Conservation (phyloP, 2,329 filamentous ascomycete species). For the Biscogniauxia sp. region DNA sequence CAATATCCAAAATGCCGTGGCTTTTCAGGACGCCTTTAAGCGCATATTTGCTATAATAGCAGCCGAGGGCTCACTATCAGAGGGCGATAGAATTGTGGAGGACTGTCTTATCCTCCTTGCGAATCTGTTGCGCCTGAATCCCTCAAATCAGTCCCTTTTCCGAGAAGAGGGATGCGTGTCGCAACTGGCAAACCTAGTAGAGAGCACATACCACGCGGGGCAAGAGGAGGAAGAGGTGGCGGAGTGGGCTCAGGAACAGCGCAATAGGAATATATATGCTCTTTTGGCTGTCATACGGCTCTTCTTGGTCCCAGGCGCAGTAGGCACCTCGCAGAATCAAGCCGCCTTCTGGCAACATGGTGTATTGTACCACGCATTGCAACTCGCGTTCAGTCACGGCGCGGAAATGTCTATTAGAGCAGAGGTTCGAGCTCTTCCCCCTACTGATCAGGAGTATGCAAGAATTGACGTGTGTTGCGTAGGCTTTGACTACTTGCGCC, state of each 20-base stretch:
- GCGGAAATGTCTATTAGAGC: constrained; percentile 77
- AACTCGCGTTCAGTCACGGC: constrained; percentile 73
- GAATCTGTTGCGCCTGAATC: constrained; percentile 82
- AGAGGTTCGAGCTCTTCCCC: constrained; percentile 47
- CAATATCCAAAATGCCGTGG: constrained; percentile 92
- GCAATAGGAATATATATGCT: constrained; percentile 89
- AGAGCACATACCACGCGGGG: constrained; percentile 53
- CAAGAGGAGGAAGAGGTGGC: constrained; percentile 60
- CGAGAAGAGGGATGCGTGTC: constrained; percentile 82
- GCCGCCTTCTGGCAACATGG: constrained; percentile 80
- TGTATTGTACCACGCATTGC: constrained; percentile 73
- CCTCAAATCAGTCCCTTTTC: constrained; percentile 91
- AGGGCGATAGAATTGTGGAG: constrained; percentile 85
- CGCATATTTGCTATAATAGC: constrained; percentile 79
- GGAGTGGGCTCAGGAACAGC: constrained; percentile 72
- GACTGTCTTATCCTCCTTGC: constrained; percentile 89
- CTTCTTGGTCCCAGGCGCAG: constrained; percentile 78
- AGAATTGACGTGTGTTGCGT: constrained; percentile 28
- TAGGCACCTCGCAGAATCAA: constrained; percentile 81
- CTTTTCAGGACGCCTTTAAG: constrained; percentile 92
- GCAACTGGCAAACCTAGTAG: constrained; percentile 68
- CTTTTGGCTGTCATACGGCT: constrained; percentile 81
- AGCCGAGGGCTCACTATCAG: constrained; percentile 73
- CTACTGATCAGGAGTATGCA: constrained; percentile 12
- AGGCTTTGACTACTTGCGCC: constrained; percentile 78